Percentiles rank a stretch among this genome's conserved stretches.
phyloP scores from a whole-genome alignment of 2,329 filamentous ascomycete genomes.

The Claviceps citrina region DNA sequence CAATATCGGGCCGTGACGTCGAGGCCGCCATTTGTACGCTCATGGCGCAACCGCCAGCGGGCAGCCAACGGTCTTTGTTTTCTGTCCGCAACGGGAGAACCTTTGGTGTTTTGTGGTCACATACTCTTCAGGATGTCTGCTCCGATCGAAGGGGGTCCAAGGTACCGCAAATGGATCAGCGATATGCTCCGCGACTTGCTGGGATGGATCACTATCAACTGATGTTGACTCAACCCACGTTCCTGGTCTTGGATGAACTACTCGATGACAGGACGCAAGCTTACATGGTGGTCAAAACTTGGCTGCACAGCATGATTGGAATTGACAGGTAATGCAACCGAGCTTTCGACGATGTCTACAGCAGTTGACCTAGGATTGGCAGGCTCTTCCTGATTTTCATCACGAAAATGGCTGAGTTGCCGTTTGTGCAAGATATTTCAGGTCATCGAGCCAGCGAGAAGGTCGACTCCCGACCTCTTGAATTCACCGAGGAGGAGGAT shows the following conservation, averaged over 20 bases:
- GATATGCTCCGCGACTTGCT: conserved; percentile 27
- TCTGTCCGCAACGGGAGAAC: conserved; percentile 47
- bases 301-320: conserved; percentile 55
- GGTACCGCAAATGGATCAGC: conserved; percentile 21
- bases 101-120: conserved; percentile 71
- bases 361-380: conserved; percentile 1
- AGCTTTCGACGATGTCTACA: too few relatives aligned
- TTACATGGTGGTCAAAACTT: conserved; percentile 62
- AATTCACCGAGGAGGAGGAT: conserved; percentile 44
- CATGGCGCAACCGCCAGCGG: conserved; percentile 27
- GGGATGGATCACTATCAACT: conserved; percentile 50
- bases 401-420: conserved; percentile 39
- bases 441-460: conserved; percentile 7
- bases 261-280: conserved; percentile 56
- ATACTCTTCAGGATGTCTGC: conserved; percentile 49
- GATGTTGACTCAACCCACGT: conserved; percentile 66
- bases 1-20: conserved; percentile 52
- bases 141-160: conserved; percentile 37
- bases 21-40: conserved; percentile 62
- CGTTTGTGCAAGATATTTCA: conserved; percentile 26
- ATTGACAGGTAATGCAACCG: conserved; percentile 42
- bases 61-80: not conserved
- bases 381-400: conserved; percentile 49
- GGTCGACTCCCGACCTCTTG: conserved; percentile 7
- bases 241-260: conserved; percentile 67